Evolutionary conservation across 768 basidiomycete species (phyloP), one percentile per base, ranked within the genome.

Genomic region (Boletus reticulatus): DNA sequence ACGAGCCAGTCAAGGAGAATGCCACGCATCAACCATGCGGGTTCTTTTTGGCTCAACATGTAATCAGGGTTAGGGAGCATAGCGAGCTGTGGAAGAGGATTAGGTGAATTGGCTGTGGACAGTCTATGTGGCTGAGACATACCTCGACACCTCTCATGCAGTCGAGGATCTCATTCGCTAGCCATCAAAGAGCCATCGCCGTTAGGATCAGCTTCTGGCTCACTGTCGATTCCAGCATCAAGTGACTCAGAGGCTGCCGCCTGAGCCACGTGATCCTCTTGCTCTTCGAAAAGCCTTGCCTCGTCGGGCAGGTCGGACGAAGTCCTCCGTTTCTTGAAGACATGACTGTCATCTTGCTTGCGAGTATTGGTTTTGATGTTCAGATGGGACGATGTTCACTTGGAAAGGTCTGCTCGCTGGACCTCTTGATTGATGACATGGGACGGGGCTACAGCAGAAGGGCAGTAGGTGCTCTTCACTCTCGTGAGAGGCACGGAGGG

Each of bases 161-260:
- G 54, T 88, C 77, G 75, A 94, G 95, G 58, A 98, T 94, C 55
- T 98, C 97, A 99, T 73, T 98, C 93, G 75, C 88, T 89, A 61
- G 96, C 95, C 95, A 98, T 98, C 56, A 92, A 78, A 14, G 96
- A 96, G 67, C 98, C 96, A 48, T 94, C 93, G 50, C 78, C 78
- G 53, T 88, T 77, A 4, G 85, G 85, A 60, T 88, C 86, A 5
- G 82, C 85, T 66, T 89, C 89, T 4, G 64, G 69, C 57, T 84
- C 82, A 13, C 75, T 76, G 31, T 84, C 75, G 31, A 70, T 60
- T 13, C 63, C 59, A 13, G 68, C 73, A 32, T 81, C 72, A 8
- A 81, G 76, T 14, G 75, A n/a, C n/a, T n/a, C n/a, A n/a, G n/a
- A 75, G 4, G 70, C 72, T n/a, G 75, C 80, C 43, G 62, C 66